Percentiles rank a stretch among this genome's conserved stretches.
Evolutionary conservation across 108 stramenopile species (phyloP).

Genomic region (Skeletonema marinoi): DNA sequence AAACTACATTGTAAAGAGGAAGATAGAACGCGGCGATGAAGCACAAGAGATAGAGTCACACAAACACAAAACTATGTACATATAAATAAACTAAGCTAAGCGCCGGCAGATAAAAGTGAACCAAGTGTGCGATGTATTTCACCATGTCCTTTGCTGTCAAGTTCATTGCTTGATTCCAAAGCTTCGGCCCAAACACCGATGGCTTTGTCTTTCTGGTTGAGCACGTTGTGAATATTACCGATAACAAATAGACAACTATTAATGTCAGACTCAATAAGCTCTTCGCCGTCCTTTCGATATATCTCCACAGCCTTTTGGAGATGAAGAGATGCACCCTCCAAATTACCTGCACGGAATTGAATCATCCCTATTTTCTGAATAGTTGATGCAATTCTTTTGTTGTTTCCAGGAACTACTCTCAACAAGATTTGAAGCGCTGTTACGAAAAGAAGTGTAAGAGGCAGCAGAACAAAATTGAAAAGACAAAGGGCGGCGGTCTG

Average conservation of each 20-base stretch:
- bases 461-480: background rate
- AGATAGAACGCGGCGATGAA: background rate
- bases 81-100: background rate
- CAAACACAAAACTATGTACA: background rate
- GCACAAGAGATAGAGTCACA: background rate
- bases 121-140: background rate
- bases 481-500: constrained; percentile 1
- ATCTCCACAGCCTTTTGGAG: constrained; percentile 65
- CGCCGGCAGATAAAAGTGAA: background rate
- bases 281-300: constrained; percentile 45
- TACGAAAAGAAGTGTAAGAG: background rate
- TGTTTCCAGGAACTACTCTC: constrained; percentile 36
- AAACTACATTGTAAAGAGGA: background rate
- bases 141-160: background rate
- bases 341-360: constrained; percentile 59
- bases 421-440: constrained; percentile 45
- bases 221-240: constrained; percentile 72
- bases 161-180: constrained; percentile 28
- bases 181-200: constrained; percentile 60
- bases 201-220: constrained; percentile 53
- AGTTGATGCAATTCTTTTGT: constrained; percentile 61
- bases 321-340: constrained; percentile 51
- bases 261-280: constrained; percentile 50
- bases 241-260: constrained; percentile 63
- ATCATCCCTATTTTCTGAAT: constrained; percentile 73